Conservation (phyloP, 2,329 filamentous ascomycete genomes). For the Aspergillus versicolor region DNA sequence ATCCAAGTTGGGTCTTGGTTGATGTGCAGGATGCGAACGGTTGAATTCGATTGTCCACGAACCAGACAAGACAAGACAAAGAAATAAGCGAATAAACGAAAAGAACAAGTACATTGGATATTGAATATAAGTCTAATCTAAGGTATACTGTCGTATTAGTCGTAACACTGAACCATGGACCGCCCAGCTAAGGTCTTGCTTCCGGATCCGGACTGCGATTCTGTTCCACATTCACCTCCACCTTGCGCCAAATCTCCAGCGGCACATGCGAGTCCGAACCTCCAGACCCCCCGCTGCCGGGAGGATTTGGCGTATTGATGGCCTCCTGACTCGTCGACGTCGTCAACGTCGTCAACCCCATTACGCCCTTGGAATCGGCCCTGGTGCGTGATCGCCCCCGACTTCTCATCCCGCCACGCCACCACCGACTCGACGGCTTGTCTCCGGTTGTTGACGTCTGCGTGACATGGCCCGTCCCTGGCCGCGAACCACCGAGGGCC, state of each 20-base stretch:
- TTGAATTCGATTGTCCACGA: too few species aligned
- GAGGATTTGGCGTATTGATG: background rate
- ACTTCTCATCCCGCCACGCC: background rate
- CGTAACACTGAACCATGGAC: too few species aligned
- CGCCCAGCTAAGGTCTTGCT: background rate
- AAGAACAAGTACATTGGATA: too few species aligned
- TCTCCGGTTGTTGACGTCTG: background rate
- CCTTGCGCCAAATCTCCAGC: slow-evolving; percentile 8
- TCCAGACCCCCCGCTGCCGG: background rate
- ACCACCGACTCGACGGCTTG: background rate
- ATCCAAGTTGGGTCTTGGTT: too few species aligned
- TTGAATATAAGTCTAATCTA: too few species aligned
- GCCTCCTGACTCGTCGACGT: slow-evolving; percentile 2
- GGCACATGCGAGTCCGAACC: background rate
- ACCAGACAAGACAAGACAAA: too few species aligned
- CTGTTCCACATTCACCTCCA: slow-evolving; percentile 6
- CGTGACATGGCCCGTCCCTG: background rate
- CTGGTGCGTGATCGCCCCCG: too few species aligned
- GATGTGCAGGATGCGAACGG: too few species aligned
- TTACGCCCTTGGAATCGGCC: too few species aligned
- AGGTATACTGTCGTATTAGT: too few species aligned
- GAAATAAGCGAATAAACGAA: too few species aligned
- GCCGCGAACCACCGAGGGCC: background rate
- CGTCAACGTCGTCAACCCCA: background rate
- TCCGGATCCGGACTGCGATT: background rate